phyloP scores from a whole-genome alignment of 2,329 filamentous ascomycete genomes.

The Fusarium sp. region DNA sequence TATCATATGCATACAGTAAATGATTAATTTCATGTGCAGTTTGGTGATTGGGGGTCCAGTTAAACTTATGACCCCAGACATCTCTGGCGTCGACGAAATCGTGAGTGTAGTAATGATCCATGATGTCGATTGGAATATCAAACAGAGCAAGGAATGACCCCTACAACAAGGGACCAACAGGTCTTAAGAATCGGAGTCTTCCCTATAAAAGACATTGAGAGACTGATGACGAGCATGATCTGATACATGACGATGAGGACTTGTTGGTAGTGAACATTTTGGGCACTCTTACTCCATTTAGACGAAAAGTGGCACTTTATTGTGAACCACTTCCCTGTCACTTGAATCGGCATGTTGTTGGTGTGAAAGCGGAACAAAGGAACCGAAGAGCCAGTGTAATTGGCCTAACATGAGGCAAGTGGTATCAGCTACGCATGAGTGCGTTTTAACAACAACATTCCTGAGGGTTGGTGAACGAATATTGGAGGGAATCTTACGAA shows the following conservation, averaged over 20 bases:
- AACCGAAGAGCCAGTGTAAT: background rate
- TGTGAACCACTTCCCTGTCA: conserved; percentile 18
- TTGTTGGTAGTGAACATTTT: conserved; percentile 1
- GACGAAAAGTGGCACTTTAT: conserved; percentile 8
- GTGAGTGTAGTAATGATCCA: conserved; percentile 20
- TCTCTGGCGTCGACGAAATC: conserved; percentile 21
- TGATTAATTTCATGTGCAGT: conserved; percentile 69
- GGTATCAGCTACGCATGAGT: background rate
- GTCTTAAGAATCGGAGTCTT: conserved; percentile 2
- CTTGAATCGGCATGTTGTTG: conserved; percentile 10
- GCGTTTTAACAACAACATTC: background rate
- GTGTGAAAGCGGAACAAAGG: conserved; percentile 1
- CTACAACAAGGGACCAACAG: background rate
- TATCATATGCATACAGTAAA: conserved; percentile 76
- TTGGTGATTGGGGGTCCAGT: conserved; percentile 74
- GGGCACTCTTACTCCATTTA: background rate
- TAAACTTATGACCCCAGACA: conserved; percentile 67
- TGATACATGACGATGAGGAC: conserved; percentile 24
- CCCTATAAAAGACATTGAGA: background rate
- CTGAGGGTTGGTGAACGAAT: background rate
- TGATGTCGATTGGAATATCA: conserved; percentile 5
- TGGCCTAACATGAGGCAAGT: background rate
- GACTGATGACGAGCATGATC: conserved; percentile 27
- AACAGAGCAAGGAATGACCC: background rate
- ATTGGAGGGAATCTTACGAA: background rate